Evolutionary conservation across 2,329 filamentous ascomycete species (phyloP).

Genomic region (Colletotrichum lupini): DNA sequence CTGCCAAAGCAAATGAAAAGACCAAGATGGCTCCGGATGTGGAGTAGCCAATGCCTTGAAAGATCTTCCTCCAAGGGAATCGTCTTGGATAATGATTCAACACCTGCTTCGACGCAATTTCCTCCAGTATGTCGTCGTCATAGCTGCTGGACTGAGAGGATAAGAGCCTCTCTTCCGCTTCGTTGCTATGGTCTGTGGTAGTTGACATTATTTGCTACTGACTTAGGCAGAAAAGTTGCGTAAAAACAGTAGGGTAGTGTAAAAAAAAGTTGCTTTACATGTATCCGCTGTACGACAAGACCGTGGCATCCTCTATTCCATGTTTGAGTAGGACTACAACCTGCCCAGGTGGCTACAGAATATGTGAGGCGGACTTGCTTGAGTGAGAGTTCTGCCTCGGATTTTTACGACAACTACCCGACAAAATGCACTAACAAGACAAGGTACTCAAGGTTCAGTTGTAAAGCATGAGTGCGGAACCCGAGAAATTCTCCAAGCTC

Average conservation of each 20-base stretch:
- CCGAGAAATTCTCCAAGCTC: background rate
- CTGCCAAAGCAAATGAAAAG: background rate
- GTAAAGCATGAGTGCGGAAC: background rate
- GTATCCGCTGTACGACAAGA: background rate
- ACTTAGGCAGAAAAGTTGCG: background rate
- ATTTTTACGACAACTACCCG: background rate
- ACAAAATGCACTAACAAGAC: background rate
- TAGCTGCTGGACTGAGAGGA: background rate
- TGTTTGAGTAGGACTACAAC: too few relatives aligned
- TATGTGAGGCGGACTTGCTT: too few relatives aligned
- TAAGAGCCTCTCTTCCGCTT: background rate
- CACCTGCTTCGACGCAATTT: background rate
- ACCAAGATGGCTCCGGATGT: background rate
- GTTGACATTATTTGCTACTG: background rate
- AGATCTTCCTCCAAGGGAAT: background rate
- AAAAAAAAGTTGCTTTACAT: background rate
- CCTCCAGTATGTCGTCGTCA: background rate
- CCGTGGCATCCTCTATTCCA: too few relatives aligned
- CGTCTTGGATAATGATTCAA: background rate
- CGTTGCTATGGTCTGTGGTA: background rate
- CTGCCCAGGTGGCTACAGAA: too few relatives aligned
- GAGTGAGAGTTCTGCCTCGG: too few relatives aligned
- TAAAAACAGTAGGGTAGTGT: background rate
- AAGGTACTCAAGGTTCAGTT: background rate
- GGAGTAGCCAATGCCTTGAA: background rate